These are phyloP conservation scores for Lentinula sp. DNA, from an alignment of 768 basidiomycete genomes.

Conservation along the genomic window DNA sequence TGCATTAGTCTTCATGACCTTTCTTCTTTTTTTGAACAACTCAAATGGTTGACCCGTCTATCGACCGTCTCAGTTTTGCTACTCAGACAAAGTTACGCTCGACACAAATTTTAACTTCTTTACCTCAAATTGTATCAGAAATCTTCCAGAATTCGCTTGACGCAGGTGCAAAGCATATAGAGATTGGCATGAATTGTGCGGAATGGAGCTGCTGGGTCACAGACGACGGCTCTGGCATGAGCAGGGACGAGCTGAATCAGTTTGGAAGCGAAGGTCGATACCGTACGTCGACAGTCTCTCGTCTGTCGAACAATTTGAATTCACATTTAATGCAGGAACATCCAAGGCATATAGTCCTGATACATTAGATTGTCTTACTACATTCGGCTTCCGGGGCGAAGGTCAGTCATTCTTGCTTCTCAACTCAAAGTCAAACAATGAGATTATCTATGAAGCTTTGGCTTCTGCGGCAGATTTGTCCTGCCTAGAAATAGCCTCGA, in stretches of 20 bases:
- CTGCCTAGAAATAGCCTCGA: constrained; percentile 77
- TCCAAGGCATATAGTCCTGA: constrained; percentile 61
- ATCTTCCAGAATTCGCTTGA: constrained; percentile 90
- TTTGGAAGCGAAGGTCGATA: constrained; percentile 60
- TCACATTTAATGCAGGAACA: constrained; percentile 41
- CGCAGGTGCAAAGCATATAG: constrained; percentile 62
- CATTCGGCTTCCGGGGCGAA: constrained; percentile 94
- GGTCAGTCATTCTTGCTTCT: constrained; percentile 37
- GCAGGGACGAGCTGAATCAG: constrained; percentile 46
- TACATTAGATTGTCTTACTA: constrained; percentile 45
- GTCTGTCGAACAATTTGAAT: not conserved
- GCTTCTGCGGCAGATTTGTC: constrained; percentile 78
- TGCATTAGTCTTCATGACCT: not conserved
- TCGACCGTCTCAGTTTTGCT: constrained; percentile 47
- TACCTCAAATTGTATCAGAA: constrained; percentile 77
- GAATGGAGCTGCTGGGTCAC: constrained; percentile 82
- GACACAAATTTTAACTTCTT: constrained; percentile 75
- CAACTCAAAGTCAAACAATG: not conserved
- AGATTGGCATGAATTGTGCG: constrained; percentile 66
- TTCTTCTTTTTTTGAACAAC: not conserved
- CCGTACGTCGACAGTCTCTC: constrained; percentile 36
- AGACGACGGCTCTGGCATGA: constrained; percentile 82
- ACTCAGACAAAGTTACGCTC: constrained; percentile 76
- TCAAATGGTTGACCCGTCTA: constrained; percentile 9
- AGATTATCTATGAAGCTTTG: constrained; percentile 46